Base-by-base conservation (phyloP, 169 alveolate genomes). In the Plasmodium falciparum region DNA sequence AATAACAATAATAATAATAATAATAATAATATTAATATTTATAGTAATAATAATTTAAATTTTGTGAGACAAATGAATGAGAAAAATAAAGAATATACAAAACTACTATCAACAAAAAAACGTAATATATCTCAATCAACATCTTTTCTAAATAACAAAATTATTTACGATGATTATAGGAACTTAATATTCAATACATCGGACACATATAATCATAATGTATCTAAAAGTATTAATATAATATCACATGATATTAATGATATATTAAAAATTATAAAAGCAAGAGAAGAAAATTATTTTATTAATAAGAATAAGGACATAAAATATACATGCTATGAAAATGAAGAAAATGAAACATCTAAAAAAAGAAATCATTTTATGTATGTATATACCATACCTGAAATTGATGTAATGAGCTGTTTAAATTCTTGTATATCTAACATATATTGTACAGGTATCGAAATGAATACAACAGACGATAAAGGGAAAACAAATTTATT, bases 391-490 rank as follows among this genome's bases (percentile, higher is more conserved):
- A 86, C 58, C 13, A 73, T 94, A 5, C 52, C 76, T 45, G 90
- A 95, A 76, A 71, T 61, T 29, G 88, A 93, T n/a, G 24, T 76
- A 13, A 63, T 20, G 24, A 17, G 78, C 15, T 94, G 96, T 45
- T 54, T 80, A 49, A 66, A 71, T n/a, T 71, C 67, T 15, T 94
- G 96, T 69, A 67, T 73, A 58, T 24, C 92, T 12, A 90, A 94
- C 47, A 47, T 94, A 17, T 94, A 93, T 67, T 94, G 96, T 49
- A 88, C 93, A 50, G 96, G 95, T n/a, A 88, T 73, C 73, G 88
- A 76, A 58, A 88, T 89, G 78, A 90, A 92, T 45, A 76, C 26
- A 62, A 75, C 89, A 83, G 22, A 39, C 12, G 8, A 52, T 47
- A 47, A 71, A 13, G 85, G 91, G 15, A 83, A 63, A 73, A 56